Base-by-base conservation (phyloP, 306 rosid genomes). In the Sphenostylis stenocarpa region DNA sequence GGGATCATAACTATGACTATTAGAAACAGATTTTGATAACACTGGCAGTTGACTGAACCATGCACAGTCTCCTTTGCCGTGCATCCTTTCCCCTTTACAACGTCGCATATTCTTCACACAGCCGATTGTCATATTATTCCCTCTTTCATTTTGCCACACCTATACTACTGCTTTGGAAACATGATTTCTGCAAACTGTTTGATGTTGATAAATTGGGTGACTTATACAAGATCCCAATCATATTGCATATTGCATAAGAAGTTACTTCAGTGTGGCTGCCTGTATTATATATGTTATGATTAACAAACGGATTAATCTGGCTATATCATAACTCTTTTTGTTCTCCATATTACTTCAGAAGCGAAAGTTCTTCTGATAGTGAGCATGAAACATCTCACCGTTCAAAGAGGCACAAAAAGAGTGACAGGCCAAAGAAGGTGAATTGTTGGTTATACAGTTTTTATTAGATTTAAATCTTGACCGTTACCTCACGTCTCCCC, bases 331-430 rank as follows among this genome's bases (percentile, higher is more conserved):
- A 79, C 15, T 48, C 57, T 3, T 56, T 62, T 56, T 62, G 15
- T 75, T 41, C 43, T 28, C 24, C 53, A 69, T 79, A 61, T 77
- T 34, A 16, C 43, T 76, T 66, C 57, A 81, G 90, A 74, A 88
- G 87, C 76, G 96, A 88, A 70, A 89, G 87, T 84, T 89, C 93
- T 76, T 87, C 91, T 11, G 89, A 86, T 69, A 83, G 96, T 66
- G 96, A 95, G 82, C 88, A 58, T 49, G 97, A 90, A 66, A 61
- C 90, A 17, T 89, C 96, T 36, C 80, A 70, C 58, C 93, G 82
- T 44, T 83, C 96, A 68, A 95, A 88, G 90, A 87, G 89, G 89
- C 91, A 83, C 87, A 92, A 91, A 86, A 95, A 80, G 90, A 92
- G 73, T 36, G 97, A 84, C 61, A 88, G 51, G 77, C 68, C 84